These are phyloP conservation scores for Torrubiella hemipterigena DNA, from an alignment of 2,329 filamentous ascomycete genomes.

Conservation along the genomic window DNA sequence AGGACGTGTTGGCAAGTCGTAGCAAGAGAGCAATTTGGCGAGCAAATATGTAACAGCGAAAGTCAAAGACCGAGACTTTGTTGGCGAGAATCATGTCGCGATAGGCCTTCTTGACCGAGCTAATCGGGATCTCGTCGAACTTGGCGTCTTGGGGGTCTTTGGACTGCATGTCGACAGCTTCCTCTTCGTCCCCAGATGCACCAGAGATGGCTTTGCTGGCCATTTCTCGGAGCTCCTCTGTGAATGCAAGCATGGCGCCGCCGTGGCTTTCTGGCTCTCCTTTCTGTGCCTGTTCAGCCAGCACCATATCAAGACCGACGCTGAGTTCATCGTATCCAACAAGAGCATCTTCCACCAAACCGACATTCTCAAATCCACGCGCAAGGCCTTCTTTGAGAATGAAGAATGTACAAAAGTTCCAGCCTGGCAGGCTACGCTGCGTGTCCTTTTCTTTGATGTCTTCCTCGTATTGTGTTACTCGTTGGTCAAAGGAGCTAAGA, in stretches of 20 bases:
- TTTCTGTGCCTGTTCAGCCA: constrained; percentile 57
- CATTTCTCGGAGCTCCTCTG: constrained; percentile 57
- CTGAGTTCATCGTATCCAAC: constrained; percentile 92
- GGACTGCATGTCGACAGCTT: constrained; percentile 39
- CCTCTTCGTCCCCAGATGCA: constrained; percentile 21
- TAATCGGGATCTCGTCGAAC: constrained; percentile 48
- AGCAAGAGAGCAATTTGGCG: constrained; percentile 75
- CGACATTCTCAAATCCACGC: constrained; percentile 89
- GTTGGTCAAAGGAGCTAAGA: constrained; percentile 75
- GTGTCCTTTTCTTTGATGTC: constrained; percentile 91
- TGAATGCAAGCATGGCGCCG: constrained; percentile 59
- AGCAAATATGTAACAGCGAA: constrained; percentile 85
- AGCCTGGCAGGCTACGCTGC: constrained; percentile 77
- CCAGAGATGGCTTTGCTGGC: constrained; percentile 40
- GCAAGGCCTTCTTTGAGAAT: constrained; percentile 93
- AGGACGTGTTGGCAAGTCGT: constrained; percentile 65
- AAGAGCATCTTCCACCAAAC: constrained; percentile 86
- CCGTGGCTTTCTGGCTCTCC: constrained; percentile 54
- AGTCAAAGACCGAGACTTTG: constrained; percentile 93
- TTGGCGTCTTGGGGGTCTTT: constrained; percentile 24
- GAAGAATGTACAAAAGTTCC: constrained; percentile 99
- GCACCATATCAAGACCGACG: constrained; percentile 70
- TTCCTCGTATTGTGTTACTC: constrained; percentile 90
- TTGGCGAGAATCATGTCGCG: constrained; percentile 86
- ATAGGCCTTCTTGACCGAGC: constrained; percentile 64